A percentile compares a stretch with the other conserved stretches of the same genome.
Conservation (phyloP, 2,329 filamentous ascomycete genomes). For the Colletotrichum paranaense region DNA sequence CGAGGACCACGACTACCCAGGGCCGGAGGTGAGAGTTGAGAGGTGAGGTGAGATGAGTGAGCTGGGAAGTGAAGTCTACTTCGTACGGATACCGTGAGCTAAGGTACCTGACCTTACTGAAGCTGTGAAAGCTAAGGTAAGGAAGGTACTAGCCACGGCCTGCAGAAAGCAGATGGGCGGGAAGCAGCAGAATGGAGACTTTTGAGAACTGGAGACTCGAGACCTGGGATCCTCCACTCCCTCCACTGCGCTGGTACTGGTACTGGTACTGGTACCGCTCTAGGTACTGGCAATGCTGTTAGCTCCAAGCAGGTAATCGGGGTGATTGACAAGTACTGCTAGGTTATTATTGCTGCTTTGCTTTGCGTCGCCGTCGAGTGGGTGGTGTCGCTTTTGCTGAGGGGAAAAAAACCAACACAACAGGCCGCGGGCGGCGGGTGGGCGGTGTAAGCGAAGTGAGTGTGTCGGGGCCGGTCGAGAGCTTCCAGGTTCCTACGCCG, state of each 20-base stretch:
- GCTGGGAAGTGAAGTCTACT: background rate
- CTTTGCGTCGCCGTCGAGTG: background rate
- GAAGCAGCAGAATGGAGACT: background rate
- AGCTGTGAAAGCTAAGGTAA: no score
- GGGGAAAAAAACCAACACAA: background rate
- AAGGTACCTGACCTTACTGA: no score
- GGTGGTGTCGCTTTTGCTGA: slow-evolving; percentile 6
- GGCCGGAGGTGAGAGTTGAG: no score
- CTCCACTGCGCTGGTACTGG: slow-evolving; percentile 10
- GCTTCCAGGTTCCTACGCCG: background rate
- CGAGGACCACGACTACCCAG: no score
- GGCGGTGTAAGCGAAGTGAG: slow-evolving; percentile 28
- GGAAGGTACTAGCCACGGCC: background rate
- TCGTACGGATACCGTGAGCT: background rate
- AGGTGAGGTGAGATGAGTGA: no score
- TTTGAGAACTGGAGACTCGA: background rate
- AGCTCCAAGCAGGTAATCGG: slow-evolving; percentile 14
- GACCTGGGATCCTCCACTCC: background rate
- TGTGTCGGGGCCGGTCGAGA: slow-evolving; percentile 6
- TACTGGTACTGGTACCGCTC: slow-evolving; percentile 15
- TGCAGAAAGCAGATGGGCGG: background rate
- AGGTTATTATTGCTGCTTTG: background rate
- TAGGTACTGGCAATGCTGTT: background rate
- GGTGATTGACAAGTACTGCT: slow-evolving; percentile 3
- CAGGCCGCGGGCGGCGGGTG: slow-evolving; percentile 1